A percentile compares a stretch with the other conserved stretches of the same genome.
Evolutionary conservation across 1,139 yeast genomes (phyloP).

Genomic region (Candida sp.): DNA sequence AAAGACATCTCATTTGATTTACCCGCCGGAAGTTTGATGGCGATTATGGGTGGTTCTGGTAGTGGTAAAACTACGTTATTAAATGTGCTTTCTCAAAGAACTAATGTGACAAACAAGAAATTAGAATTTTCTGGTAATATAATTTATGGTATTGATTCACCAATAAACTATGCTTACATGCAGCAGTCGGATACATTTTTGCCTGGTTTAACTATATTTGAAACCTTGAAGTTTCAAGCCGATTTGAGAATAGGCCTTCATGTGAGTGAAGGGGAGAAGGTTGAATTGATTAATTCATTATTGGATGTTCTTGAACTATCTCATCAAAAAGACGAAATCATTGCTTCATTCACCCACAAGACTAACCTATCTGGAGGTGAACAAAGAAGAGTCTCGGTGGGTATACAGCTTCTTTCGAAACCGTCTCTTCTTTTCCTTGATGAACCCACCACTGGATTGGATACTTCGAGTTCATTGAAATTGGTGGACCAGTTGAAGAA

Average conservation of each 20-base stretch:
- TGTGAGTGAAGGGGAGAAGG: constrained; percentile 20
- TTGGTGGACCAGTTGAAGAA: constrained; percentile 62
- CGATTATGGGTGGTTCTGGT: constrained; percentile 83
- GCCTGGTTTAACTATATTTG: constrained; percentile 66
- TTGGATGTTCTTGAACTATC: constrained; percentile 62
- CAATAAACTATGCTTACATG: constrained; percentile 61
- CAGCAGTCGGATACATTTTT: constrained; percentile 71
- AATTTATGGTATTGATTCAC: constrained; percentile 18
- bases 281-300: constrained; percentile 41
- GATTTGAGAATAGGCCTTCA: constrained; percentile 55
- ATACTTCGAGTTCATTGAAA: constrained; percentile 69
- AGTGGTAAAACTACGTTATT: constrained; percentile 73
- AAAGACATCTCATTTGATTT: constrained; percentile 52
- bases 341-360: constrained; percentile 66
- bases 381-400: constrained; percentile 72
- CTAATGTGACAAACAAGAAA: constrained; percentile 34
- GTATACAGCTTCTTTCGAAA: constrained; percentile 64
- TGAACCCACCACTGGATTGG: constrained; percentile 85
- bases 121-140: constrained; percentile 16
- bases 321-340: constrained; percentile 69
- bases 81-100: constrained; percentile 62
- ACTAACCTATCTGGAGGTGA: constrained; percentile 87
- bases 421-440: constrained; percentile 68
- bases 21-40: constrained; percentile 56
- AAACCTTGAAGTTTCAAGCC: constrained; percentile 68